Conservation (phyloP, 139 green algal genomes). For the Choricystis sp. region DNA sequence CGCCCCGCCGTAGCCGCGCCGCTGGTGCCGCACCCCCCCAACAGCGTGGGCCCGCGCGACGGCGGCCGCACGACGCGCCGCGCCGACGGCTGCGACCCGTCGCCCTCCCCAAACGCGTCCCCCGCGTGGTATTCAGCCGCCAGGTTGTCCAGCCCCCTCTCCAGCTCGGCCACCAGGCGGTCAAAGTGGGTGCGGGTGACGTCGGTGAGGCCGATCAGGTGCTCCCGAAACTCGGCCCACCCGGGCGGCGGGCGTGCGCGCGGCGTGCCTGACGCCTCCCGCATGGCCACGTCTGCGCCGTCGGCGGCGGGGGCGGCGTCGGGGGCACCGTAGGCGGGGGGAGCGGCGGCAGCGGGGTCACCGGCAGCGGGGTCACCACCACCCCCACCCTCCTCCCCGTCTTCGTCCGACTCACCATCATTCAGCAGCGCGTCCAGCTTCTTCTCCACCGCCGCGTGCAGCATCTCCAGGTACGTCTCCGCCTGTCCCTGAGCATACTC, state of each 20-base stretch:
- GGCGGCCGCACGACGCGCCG: not conserved
- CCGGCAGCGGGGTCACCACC: not conserved
- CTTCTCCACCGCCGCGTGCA: conserved; percentile 60
- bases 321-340: no score
- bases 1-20: not conserved
- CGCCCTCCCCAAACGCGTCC: not conserved
- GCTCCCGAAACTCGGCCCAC: conserved; percentile 48
- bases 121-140: not conserved
- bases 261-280: not conserved
- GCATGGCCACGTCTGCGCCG: not conserved
- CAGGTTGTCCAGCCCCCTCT: conserved; percentile 8
- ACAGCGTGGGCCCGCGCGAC: no score
- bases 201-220: conserved; percentile 74
- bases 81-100: no score
- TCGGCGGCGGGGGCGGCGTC: no score
- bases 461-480: conserved; percentile 57
- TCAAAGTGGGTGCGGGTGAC: conserved; percentile 71
- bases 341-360: no score
- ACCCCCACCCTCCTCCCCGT: not conserved
- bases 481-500: conserved; percentile 84
- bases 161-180: conserved; percentile 50
- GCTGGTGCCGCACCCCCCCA: no score
- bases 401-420: conserved; percentile 3
- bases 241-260: not conserved
- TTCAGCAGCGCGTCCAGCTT: conserved; percentile 31